Conservation (phyloP, 1,139 yeast species). For the Meyerozyma elateridarum region DNA sequence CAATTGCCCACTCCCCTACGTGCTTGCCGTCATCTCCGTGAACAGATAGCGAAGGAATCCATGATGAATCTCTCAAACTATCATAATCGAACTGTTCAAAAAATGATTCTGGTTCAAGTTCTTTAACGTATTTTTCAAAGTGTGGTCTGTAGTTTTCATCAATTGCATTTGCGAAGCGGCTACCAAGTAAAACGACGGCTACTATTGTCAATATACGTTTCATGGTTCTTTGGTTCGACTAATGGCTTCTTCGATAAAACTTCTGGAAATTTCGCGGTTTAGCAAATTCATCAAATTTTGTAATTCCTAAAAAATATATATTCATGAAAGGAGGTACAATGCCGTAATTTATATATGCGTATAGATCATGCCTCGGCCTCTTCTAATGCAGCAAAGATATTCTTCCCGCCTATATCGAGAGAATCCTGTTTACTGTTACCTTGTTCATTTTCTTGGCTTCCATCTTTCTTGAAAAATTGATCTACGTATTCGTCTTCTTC, state of each 20-base stretch:
- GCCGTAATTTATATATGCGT: no score
- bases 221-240: background rate
- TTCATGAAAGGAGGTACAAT: no score
- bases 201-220: background rate
- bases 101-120: conserved; percentile 35
- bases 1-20: conserved; percentile 71
- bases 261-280: no score
- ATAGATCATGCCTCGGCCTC: conserved; percentile 55
- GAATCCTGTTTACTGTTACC: conserved; percentile 9
- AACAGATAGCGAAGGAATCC: conserved; percentile 62
- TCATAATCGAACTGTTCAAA: conserved; percentile 63
- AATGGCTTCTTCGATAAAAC: no score
- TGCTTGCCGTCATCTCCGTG: conserved; percentile 54
- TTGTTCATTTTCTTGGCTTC: conserved; percentile 13
- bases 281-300: no score
- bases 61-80: conserved; percentile 40
- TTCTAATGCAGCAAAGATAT: conserved; percentile 44
- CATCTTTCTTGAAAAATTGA: conserved; percentile 28
- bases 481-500: conserved; percentile 36
- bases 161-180: background rate
- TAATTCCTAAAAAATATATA: no score
- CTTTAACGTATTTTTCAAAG: background rate
- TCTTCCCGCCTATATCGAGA: conserved; percentile 17
- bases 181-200: background rate
- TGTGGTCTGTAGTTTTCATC: background rate